phyloP scores from a whole-genome alignment of 345 rosid species.

The Toxicodendron radicans region DNA sequence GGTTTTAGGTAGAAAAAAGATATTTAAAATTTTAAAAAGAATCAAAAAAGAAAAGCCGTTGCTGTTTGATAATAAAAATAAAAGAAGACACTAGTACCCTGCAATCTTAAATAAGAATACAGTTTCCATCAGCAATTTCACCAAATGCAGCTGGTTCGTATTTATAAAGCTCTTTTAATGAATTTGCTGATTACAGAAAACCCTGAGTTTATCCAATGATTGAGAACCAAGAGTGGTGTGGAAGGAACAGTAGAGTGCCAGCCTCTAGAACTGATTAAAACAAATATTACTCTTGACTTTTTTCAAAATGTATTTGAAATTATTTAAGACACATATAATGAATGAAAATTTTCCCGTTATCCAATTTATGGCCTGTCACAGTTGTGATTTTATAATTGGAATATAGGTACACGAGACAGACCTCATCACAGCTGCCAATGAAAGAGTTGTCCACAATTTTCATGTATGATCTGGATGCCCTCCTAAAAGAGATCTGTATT shows the following conservation, averaged over 20 bases:
- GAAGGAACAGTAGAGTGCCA: not conserved
- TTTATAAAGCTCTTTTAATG: too few relatives aligned
- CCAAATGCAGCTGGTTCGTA: too few relatives aligned
- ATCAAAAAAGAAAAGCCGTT: too few relatives aligned
- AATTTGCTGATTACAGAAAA: too few relatives aligned
- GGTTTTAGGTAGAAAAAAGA: too few relatives aligned
- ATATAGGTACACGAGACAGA: slow-evolving; percentile 20
- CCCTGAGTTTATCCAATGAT: not conserved
- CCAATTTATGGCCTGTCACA: not conserved
- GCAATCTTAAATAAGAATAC: too few relatives aligned
- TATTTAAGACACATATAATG: not conserved
- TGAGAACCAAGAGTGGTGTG: not conserved
- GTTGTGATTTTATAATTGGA: not conserved
- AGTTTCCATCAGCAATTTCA: too few relatives aligned
- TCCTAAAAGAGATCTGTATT: slow-evolving; percentile 59
- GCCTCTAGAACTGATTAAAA: too few relatives aligned
- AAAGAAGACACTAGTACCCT: too few relatives aligned
- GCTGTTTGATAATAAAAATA: too few relatives aligned
- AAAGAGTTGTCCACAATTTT: slow-evolving; percentile 61
- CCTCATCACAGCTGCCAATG: slow-evolving; percentile 74
- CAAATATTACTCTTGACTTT: not conserved
- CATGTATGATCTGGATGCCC: slow-evolving; percentile 59
- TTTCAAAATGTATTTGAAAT: not conserved
- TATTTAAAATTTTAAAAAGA: too few relatives aligned
- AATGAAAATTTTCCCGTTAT: not conserved